Percentiles rank a stretch among this genome's conserved stretches.
Evolutionary conservation across 306 rosid species (phyloP).

Genomic region (Delonix regia): DNA sequence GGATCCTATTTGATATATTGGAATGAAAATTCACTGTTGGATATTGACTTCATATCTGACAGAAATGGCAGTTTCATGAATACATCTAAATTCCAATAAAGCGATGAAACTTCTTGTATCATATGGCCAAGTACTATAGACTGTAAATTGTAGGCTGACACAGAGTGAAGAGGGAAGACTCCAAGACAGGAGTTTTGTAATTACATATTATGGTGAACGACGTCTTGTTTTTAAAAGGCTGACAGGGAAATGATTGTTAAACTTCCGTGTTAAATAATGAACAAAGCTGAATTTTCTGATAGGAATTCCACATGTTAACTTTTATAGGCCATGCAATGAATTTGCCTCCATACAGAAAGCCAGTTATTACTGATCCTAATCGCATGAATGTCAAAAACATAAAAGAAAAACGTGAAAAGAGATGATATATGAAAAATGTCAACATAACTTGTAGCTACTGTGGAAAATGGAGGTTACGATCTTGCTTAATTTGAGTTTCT

Average conservation of each 20-base stretch:
- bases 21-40: not conserved
- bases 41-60: not conserved
- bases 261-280: not conserved
- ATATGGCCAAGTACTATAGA: too few relatives aligned
- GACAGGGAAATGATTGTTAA: not conserved
- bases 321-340: not conserved
- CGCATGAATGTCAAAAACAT: not conserved
- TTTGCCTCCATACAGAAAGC: not conserved
- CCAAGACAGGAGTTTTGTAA: not conserved
- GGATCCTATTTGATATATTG: not conserved
- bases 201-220: not conserved
- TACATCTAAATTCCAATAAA: too few relatives aligned
- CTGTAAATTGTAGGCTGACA: not conserved
- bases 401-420: not conserved
- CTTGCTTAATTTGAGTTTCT: not conserved
- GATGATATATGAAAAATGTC: not conserved
- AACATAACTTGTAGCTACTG: not conserved
- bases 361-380: not conserved
- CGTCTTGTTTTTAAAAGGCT: not conserved
- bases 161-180: not conserved
- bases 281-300: not conserved
- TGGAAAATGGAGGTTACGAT: not conserved
- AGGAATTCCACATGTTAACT: not conserved
- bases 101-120: too few relatives aligned
- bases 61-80: not conserved